Conservation (phyloP, 2,329 filamentous ascomycete species). For the Cryphonectria radicalis region DNA sequence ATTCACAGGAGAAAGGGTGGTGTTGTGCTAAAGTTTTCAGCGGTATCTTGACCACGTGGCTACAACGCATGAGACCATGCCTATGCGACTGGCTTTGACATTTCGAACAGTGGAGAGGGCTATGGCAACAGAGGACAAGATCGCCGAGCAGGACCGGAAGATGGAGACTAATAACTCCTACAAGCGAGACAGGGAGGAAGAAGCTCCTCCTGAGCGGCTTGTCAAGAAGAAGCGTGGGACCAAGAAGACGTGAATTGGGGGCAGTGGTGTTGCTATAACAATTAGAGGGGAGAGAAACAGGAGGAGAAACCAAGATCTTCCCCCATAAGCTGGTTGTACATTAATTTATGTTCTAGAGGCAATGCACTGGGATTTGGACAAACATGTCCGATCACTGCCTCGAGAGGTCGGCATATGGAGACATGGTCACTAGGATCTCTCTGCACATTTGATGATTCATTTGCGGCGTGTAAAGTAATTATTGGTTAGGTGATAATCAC, state of each 20-base stretch:
- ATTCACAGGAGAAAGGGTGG: neutral
- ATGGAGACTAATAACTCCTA: neutral
- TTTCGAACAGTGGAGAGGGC: neutral
- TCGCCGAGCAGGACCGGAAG: neutral
- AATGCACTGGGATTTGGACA: no score
- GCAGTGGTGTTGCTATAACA: neutral
- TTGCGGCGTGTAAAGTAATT: no score
- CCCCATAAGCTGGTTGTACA: no score
- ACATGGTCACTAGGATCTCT: no score
- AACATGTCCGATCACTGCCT: no score
- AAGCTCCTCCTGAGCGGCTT: neutral
- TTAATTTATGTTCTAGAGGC: no score
- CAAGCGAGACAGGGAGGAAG: neutral
- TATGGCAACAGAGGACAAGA: neutral
- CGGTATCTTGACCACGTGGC: slow-evolving; percentile 2
- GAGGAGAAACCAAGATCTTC: no score
- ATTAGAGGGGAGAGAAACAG: neutral
- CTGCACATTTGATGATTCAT: no score
- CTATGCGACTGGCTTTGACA: slow-evolving; percentile 18
- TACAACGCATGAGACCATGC: neutral
- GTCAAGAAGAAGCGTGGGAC: neutral
- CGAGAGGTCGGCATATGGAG: no score
- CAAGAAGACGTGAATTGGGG: neutral
- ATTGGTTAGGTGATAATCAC: no score
- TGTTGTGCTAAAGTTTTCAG: neutral